Conservation (phyloP, 2,329 filamentous ascomycete genomes). For the Cytospora piceicola region DNA sequence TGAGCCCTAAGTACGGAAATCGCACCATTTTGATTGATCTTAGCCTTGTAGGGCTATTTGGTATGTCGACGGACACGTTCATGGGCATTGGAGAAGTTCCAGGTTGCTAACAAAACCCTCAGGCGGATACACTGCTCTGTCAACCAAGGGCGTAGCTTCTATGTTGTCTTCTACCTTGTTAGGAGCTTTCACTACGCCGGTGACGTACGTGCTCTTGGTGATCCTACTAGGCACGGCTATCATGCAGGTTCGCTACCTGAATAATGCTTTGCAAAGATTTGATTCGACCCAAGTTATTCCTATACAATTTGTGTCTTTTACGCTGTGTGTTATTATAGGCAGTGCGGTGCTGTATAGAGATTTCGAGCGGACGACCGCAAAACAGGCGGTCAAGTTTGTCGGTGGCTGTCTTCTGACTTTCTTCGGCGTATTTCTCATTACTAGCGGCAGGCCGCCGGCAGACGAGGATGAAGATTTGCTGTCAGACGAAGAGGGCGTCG, state of each 20-base stretch:
- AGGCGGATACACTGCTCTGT: conserved; percentile 95
- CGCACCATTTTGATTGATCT: conserved; percentile 89
- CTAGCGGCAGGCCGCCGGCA: conserved; percentile 70
- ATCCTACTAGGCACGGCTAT: conserved; percentile 83
- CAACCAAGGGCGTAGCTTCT: conserved; percentile 95
- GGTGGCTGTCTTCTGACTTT: conserved; percentile 92
- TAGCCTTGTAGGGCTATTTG: conserved; percentile 90
- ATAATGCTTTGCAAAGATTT: conserved; percentile 84
- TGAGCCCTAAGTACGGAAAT: conserved; percentile 81
- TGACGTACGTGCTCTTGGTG: conserved; percentile 84
- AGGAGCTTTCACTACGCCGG: conserved; percentile 85
- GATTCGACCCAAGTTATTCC: conserved; percentile 98
- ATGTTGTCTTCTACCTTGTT: conserved; percentile 90
- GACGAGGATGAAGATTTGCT: conserved; percentile 63
- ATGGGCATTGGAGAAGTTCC: conserved; percentile 21
- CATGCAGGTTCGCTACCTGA: conserved; percentile 97
- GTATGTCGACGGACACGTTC: conserved; percentile 53
- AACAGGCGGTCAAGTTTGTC: conserved; percentile 81
- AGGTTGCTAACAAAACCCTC: not conserved
- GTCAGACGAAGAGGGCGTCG: conserved; percentile 61
- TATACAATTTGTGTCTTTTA: conserved; percentile 96
- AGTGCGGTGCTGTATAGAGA: conserved; percentile 93
- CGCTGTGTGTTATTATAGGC: conserved; percentile 90
- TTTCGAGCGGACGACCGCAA: conserved; percentile 79
- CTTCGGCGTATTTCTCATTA: conserved; percentile 95